Conservation (phyloP, 2,329 filamentous ascomycete species). For the Cladosporium sp. region DNA sequence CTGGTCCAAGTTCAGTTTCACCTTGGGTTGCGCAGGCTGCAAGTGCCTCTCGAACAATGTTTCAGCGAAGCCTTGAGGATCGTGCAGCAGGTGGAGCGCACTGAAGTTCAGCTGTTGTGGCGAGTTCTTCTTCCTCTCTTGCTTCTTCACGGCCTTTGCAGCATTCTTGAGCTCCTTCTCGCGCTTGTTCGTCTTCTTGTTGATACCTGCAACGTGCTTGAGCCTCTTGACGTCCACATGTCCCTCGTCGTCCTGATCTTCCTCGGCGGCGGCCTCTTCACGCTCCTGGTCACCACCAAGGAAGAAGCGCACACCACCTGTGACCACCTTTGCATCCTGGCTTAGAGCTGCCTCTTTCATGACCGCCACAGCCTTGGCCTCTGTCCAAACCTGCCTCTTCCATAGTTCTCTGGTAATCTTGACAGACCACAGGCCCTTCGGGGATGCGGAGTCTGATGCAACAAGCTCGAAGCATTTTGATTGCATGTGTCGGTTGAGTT, state of each 20-base stretch:
- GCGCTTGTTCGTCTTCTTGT: constrained; percentile 94
- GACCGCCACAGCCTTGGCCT: constrained; percentile 91
- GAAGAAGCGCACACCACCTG: constrained; percentile 89
- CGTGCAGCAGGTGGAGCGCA: constrained; percentile 87
- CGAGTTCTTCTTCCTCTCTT: constrained; percentile 83
- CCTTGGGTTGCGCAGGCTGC: constrained; percentile 70
- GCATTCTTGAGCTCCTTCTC: constrained; percentile 77
- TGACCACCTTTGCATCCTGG: constrained; percentile 89
- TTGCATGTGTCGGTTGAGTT: constrained; percentile 88
- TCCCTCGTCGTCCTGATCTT: constrained; percentile 78
- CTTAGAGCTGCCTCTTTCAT: constrained; percentile 92
- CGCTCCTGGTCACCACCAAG: constrained; percentile 93
- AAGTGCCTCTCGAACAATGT: constrained; percentile 86
- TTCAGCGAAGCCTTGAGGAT: constrained; percentile 92
- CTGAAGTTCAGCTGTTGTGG: constrained; percentile 94
- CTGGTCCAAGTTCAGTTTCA: constrained; percentile 82
- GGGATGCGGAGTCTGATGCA: constrained; percentile 77
- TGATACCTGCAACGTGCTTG: constrained; percentile 83
- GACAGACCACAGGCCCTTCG: constrained; percentile 91
- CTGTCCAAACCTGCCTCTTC: constrained; percentile 95
- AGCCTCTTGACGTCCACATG: constrained; percentile 75
- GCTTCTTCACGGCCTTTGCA: constrained; percentile 74
- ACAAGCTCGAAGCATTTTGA: constrained; percentile 91
- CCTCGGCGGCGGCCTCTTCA: constrained; percentile 82
- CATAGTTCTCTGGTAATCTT: constrained; percentile 94